Evolutionary conservation across 208 protist species (phyloP), one percentile per base, ranked within the genome.

Genomic region (Trypanosoma scelopori): DNA sequence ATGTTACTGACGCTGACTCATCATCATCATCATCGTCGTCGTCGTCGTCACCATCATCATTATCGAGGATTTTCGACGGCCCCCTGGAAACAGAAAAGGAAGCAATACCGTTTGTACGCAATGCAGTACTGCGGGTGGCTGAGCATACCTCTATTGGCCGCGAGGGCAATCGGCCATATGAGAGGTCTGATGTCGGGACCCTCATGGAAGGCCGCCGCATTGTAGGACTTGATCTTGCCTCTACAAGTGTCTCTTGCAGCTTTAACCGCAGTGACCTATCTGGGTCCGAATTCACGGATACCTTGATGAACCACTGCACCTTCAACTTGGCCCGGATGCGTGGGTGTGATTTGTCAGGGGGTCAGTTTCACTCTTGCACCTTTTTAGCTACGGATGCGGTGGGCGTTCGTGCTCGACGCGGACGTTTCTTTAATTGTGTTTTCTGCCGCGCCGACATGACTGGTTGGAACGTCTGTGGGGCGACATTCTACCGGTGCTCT

Each of bases 251-350:
- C 39, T 84, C 82, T 13, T 72, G 77, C 32, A 82, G 65, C 46
- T 91, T 95, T 59, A 95, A 83, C 59, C 81, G 89, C n/a, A 76
- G 74, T 35, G 75, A 87, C 55, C 72, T 95, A 2, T 63, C 76
- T 5, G 42, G 61, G 16, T 57, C 63, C 1, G 23, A 49, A 35
- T 62, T 92, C 12, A 55, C 59, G n/a, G 73, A 69, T 16, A 58
- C 74, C 11, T 80, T 81, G 56, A 78, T 79, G 16, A 64, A 69
- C 6, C 70, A 83, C 64, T 69, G 77, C 73, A 89, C 78, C 27
- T 92, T 95, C 58, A 90, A 95, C 57, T 62, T 85, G 15, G 56
- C 78, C 25, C 41, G 48, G 6, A 67, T 95, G 69, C 57, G 39
- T 13, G 9, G 23, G 6, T 78, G 76, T 13, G 63, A 74, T 50